Evolutionary conservation across 257 asterid species (phyloP).

Genomic region (Cynanchum wilfordii): DNA sequence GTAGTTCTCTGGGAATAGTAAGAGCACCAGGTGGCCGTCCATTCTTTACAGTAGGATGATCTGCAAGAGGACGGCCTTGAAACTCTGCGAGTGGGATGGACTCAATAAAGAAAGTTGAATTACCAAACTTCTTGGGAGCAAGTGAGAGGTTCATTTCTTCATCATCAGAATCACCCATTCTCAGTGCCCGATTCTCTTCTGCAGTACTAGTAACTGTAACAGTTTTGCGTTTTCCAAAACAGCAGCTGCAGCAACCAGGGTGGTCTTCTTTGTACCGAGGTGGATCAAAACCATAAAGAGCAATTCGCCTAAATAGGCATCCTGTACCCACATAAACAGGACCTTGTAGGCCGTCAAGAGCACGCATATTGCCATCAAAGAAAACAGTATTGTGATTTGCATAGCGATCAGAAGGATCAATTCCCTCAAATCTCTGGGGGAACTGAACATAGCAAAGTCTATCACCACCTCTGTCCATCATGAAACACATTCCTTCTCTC

Average conservation of each 20-base stretch:
- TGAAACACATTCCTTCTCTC: conserved; percentile 81
- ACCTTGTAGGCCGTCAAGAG: conserved; percentile 75
- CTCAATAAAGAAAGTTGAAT: conserved; percentile 56
- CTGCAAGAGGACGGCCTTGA: conserved; percentile 73
- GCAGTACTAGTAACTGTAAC: conserved; percentile 15
- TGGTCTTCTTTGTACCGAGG: conserved; percentile 60
- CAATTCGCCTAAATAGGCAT: conserved; percentile 59
- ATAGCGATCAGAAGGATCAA: conserved; percentile 67
- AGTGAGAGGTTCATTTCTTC: conserved; percentile 49
- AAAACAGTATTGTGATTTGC: conserved; percentile 69
- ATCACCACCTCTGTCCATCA: conserved; percentile 80
- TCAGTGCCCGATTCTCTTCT: conserved; percentile 54
- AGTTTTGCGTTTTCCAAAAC: conserved; percentile 37
- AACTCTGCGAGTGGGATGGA: conserved; percentile 67
- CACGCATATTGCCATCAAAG: conserved; percentile 73
- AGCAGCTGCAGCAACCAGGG: conserved; percentile 41
- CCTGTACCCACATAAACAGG: conserved; percentile 76
- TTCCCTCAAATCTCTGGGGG: conserved; percentile 72
- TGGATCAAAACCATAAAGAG: conserved; percentile 70
- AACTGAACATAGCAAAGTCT: conserved; percentile 68
- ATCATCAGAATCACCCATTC: conserved; percentile 59
- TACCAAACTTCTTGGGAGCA: conserved; percentile 58
- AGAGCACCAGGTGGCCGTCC: conserved; percentile 71
- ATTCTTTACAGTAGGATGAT: conserved; percentile 62
- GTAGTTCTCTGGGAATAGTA: conserved; percentile 56